A percentile compares a stretch with the other conserved stretches of the same genome.
Conservation (phyloP, 2,329 filamentous ascomycete genomes). For the Neofusicoccum sp. region DNA sequence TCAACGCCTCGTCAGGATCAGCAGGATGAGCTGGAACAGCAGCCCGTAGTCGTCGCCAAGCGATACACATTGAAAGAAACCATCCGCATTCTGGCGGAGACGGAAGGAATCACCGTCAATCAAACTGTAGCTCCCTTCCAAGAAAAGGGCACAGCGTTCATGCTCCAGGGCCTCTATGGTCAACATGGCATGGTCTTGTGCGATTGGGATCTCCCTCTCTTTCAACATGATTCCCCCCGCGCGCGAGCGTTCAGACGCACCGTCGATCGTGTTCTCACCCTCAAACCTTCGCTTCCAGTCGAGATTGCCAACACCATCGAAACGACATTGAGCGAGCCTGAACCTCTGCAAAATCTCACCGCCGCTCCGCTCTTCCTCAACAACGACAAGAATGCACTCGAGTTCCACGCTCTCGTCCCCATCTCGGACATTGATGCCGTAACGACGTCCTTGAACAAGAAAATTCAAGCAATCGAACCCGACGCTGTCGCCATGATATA, state of each 20-base stretch:
- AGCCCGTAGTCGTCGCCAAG: background rate
- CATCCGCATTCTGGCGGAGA: background rate
- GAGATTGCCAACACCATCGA: background rate
- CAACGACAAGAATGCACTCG: background rate
- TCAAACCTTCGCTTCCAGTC: background rate
- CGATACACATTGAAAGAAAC: background rate
- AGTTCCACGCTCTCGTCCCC: background rate
- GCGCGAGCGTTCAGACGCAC: background rate
- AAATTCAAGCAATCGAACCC: background rate
- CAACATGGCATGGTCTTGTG: background rate
- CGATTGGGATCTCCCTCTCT: constrained; percentile 8
- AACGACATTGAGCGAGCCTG: background rate
- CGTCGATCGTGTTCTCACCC: background rate
- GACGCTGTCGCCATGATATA: background rate
- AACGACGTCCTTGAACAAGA: background rate
- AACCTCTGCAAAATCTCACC: background rate
- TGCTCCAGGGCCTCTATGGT: background rate
- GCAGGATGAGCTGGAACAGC: no score
- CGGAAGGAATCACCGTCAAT: background rate
- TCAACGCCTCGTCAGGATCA: no score
- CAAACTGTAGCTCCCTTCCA: no score
- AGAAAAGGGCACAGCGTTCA: background rate
- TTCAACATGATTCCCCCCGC: background rate
- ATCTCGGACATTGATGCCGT: background rate
- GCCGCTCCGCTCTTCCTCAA: background rate